Percentiles rank a stretch among this genome's conserved stretches.
phyloP scores from a whole-genome alignment of 140 eudicot species.

The Anethum foeniculum region DNA sequence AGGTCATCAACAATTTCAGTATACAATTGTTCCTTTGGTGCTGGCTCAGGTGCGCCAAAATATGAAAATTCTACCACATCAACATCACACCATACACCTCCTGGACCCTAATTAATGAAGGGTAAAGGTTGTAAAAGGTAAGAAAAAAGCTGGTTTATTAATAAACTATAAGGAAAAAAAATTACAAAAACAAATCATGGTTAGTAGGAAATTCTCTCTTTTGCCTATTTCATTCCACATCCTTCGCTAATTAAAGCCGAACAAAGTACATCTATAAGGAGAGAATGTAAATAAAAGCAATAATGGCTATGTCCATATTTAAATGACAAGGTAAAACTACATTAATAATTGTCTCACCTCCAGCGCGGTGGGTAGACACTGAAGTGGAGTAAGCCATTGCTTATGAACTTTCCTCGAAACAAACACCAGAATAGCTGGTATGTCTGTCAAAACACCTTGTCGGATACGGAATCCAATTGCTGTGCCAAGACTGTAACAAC shows the following conservation, averaged over 20 bases:
- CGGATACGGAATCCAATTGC: conserved; percentile 88
- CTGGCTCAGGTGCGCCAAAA: conserved; percentile 89
- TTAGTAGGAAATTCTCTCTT: background rate
- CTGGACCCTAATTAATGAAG: conserved; percentile 61
- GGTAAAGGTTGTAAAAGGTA: background rate
- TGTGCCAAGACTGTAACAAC: conserved; percentile 91
- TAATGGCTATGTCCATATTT: background rate
- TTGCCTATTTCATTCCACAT: background rate
- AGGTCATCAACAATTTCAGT: conserved; percentile 95
- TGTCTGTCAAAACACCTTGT: conserved; percentile 79
- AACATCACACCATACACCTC: conserved; percentile 98
- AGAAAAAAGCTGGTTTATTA: background rate
- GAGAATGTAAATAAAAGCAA: background rate
- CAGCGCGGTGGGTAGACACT: conserved; percentile 86
- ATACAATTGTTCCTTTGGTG: conserved; percentile 83
- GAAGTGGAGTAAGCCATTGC: conserved; percentile 96
- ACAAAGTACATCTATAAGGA: background rate
- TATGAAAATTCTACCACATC: conserved; percentile 95
- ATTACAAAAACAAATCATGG: background rate
- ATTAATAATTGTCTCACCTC: conserved; percentile 40
- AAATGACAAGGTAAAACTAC: background rate
- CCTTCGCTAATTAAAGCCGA: background rate
- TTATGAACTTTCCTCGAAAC: conserved; percentile 90
- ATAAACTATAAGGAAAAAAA: background rate
- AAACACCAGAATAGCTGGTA: conserved; percentile 84